Conservation (phyloP, 305 asterid genomes). For the Solanum chacoense region DNA sequence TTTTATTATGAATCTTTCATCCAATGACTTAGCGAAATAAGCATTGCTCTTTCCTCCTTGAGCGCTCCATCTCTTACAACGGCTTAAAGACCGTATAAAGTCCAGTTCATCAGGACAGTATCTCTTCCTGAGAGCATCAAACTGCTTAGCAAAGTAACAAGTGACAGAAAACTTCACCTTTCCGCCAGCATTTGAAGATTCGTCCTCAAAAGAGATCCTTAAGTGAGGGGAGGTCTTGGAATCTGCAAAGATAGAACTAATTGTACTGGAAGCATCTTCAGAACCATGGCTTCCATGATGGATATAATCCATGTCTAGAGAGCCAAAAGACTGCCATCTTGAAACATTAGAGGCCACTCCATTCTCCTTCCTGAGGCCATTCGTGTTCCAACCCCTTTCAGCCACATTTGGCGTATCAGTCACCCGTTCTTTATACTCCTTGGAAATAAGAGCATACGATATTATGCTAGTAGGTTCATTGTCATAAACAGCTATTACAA, state of each 20-base stretch:
- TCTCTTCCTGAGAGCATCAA: constrained; percentile 61
- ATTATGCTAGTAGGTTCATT: constrained; percentile 87
- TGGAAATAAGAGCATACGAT: constrained; percentile 59
- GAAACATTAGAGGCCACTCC: constrained; percentile 45
- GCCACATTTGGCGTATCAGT: constrained; percentile 24
- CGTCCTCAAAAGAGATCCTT: constrained; percentile 64
- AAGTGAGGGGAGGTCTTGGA: constrained; percentile 62
- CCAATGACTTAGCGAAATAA: constrained; percentile 80
- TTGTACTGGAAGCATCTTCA: constrained; percentile 31
- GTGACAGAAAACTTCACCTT: constrained; percentile 65
- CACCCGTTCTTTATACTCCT: constrained; percentile 54
- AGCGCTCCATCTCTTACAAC: constrained; percentile 89
- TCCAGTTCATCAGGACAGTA: constrained; percentile 64
- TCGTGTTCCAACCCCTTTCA: constrained; percentile 26
- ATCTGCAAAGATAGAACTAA: constrained; percentile 27
- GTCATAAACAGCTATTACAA: constrained; percentile 57
- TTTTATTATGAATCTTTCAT: constrained; percentile 83
- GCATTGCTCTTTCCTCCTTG: constrained; percentile 96
- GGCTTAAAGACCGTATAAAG: constrained; percentile 68
- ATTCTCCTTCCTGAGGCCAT: constrained; percentile 22
- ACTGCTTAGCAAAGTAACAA: constrained; percentile 73
- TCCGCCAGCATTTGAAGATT: constrained; percentile 35
- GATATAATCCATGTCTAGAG: constrained; percentile 49
- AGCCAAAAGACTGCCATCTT: constrained; percentile 60
- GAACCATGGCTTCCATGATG: constrained; percentile 41